Base-by-base conservation (phyloP, 176 grass and related monocot genomes). In the Hordeum marinum region DNA sequence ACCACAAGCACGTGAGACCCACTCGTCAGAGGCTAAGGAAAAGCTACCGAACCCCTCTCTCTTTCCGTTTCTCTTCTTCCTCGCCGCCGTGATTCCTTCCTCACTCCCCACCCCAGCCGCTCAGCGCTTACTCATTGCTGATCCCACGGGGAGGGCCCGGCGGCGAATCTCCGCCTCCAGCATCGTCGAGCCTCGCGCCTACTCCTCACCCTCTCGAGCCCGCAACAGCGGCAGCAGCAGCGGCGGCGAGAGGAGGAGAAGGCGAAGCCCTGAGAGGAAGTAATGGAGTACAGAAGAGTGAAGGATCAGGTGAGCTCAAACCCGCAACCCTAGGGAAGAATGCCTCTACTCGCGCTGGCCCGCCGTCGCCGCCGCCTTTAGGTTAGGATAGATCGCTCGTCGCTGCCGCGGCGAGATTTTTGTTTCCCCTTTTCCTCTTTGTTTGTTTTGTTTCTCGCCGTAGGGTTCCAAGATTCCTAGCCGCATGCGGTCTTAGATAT, bases 251-350 rank as follows among this genome's bases (percentile, higher is more conserved):
- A 63, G 18, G 76, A 74, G 26, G 27, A 27, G 12, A 17, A 80
- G 41, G 2, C 37, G n/a, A 69, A 37, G 70, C 20, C 5, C 50
- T 45, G 13, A 20, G 82, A 41, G 83, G 83, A 57, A 11, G 78
- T 54, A 66, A 90, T 93, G 91, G 88, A 90, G 85, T 86, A 90
- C 59, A 85, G 88, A 48, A 93, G 86, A 80, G 80, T 83, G 59
- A 93, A 88, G 62, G 88, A 93, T 40, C 88, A 90, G 91, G 91
- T 93, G 61, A 65, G 12, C 11, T 4, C n/a, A 64, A 60, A 11
- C 39, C n/a, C 18, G 40, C 20, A 74, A 41, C 46, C 63, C 46
- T 76, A 65, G 36, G 42, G 4, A 34, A 9, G 64, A 76, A 55
- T 29, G 27, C 6, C 26, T 11, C 4, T 13, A 1, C 42, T 34